Evolutionary conservation across 2,329 filamentous ascomycete genomes (phyloP), one percentile per base, ranked within the genome.

Genomic region (Aspergillus amoenus): DNA sequence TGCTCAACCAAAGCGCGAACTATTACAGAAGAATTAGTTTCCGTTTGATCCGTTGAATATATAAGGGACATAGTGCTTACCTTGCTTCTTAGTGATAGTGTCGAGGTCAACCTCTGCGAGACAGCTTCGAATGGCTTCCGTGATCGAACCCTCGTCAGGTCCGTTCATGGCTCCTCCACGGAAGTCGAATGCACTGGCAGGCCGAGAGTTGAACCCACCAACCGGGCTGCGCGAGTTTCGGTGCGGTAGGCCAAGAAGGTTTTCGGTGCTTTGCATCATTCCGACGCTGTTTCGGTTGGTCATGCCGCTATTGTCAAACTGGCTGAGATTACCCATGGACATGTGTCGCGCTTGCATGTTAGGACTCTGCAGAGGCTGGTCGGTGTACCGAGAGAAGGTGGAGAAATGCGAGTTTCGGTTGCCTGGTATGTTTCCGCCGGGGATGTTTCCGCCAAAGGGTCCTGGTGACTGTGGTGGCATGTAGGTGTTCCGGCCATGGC

Each of bases 61-160:
- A 22, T 17, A 11, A 21, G 15, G 34, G 12, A 32, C 40, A n/a
- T 1, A 17, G 8, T 40, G 71, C 73, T 79, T 79, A 72, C 86
- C 78, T 78, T 97, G 93, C 80, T 99, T 99, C 86, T 97, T 99
- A 6, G 94, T 99, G 47, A 97, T 91, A n/a, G 84, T 93, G 73
- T 99, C 94, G 42, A 99, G 81, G 73, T 99, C 93, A 0, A 97
- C 92, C 68, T 97, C 93, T 15, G 82, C 78, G 61, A 99, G 80
- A 66, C 94, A 94, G 50, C 83, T 80, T 68, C 91, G 89, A 61
- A 97, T 93, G 1, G 90, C 89, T 60, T 95, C 90, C 17, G 91
- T 82, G 63, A 99, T 97, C 59, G 86, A 83, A 45, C 79, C 80
- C 67, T 97, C 93, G 63, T 89, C 90, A 0, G 91, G 90, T 0